Base-by-base conservation (phyloP, 176 grass and related monocot genomes). In the Thinopyrum elongatum region DNA sequence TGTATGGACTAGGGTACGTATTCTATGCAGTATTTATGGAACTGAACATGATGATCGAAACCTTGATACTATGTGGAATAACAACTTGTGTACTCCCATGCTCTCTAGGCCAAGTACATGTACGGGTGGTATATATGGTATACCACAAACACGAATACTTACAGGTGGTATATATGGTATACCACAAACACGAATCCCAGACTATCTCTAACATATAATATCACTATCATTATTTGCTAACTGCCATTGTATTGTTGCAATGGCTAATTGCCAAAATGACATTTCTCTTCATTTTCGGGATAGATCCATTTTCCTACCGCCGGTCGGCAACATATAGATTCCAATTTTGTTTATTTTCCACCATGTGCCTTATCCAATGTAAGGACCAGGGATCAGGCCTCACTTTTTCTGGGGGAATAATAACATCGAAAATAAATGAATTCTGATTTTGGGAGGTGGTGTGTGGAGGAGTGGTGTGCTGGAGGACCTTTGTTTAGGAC, bases 151-250 rank as follows among this genome's bases (percentile, higher is more conserved):
- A 53, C 2, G 6, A 58, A 22, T 58, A 47, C 44, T 47, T 58
- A 22, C 17, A 58, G 53, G 53, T 58, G 53, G 53, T 53, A 53
- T 53, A 53, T 53, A 19, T 47, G 44, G 44, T 53, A 19, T 53
- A 53, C 49, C 49, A 53, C 5, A 53, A 53, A 19, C 49, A 53
- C 6, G 16, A 58, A 58, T 58, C 53, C 53, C 17, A 21, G 53
- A 22, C 19, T 6, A 19, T 86, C 36, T 58, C 76, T 8, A 65
- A 4, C 74, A n/a, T 85, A 73, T 76, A 36, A 73, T 76, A 36
- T 58, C 19, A 23, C 42, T 75, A 66, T 85, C 14, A 66, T 85
- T 68, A 28, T 85, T 36, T 89, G 35, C 35, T 80, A 73, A 74
- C 80, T 80, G 57, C 30, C 53, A 57, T 57, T 75, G 55, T 30